Conservation (phyloP, 108 stramenopile genomes). For the Pseudonitzschia multistriata region DNA sequence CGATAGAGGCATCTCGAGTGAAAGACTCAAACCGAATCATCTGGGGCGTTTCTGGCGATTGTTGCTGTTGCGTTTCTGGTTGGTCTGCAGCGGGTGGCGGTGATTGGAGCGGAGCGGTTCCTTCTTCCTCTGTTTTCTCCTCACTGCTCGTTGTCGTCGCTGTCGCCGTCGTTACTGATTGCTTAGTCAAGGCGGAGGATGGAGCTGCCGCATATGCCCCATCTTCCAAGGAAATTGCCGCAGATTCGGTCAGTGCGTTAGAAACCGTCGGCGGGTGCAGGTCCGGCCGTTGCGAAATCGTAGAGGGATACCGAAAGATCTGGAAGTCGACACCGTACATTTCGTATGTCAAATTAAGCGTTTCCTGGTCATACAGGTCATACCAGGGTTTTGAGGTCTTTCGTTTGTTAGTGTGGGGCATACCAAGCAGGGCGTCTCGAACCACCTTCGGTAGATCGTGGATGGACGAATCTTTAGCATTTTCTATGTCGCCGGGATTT, state of each 20-base stretch:
- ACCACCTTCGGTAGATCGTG: slow-evolving; percentile 34
- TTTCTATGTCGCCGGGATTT: slow-evolving; percentile 22
- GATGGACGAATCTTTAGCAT: background rate
- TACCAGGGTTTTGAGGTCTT: slow-evolving; percentile 44
- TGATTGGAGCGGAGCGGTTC: too few relatives aligned
- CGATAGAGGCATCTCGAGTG: too few relatives aligned
- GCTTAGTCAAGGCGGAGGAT: too few relatives aligned
- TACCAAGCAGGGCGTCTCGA: slow-evolving; percentile 38
- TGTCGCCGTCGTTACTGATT: too few relatives aligned
- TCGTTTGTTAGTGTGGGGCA: slow-evolving; percentile 43
- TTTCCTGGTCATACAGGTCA: slow-evolving; percentile 50
- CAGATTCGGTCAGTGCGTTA: background rate
- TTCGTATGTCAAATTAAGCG: slow-evolving; percentile 53
- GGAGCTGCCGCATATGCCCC: too few relatives aligned
- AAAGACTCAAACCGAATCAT: too few relatives aligned
- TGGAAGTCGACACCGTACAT: slow-evolving; percentile 56
- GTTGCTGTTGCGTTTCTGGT: too few relatives aligned
- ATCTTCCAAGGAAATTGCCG: too few relatives aligned
- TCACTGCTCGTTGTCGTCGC: too few relatives aligned
- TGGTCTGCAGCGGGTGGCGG: too few relatives aligned
- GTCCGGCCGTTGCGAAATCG: background rate
- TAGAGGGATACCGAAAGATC: slow-evolving; percentile 40
- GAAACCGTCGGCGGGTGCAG: background rate
- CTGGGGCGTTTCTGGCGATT: too few relatives aligned
- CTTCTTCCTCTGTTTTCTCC: too few relatives aligned